Evolutionary conservation across 306 rosid genomes (phyloP), one percentile per base, ranked within the genome.

Genomic region (Abrus precatorius): DNA sequence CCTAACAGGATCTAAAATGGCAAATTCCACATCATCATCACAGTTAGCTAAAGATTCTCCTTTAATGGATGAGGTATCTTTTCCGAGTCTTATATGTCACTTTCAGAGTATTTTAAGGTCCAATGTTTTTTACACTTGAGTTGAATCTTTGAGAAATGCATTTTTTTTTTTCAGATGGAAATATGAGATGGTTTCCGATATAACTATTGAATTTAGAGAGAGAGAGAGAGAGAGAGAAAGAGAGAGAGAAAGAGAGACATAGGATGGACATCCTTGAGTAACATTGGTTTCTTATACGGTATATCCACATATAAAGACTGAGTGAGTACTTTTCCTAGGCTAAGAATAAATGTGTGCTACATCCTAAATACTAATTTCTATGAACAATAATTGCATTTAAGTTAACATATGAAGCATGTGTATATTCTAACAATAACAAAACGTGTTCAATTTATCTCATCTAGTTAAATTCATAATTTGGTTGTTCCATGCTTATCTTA

Each of bases 31-130:
- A 3, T 95, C 97, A n/a, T 90, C 91, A 5, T 83, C 93, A 1
- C 98, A 93, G 84, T 75, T 91, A 85, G 82, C 80, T 38, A 93
- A 92, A 83, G 98, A 93, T 11, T 85, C 90, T 69, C 89, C 93
- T 54, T 54, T 91, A 30, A 62, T 87, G 82, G 98, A 96, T 57
- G 94, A 96, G 99, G 98, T 96, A 93, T 65, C 1, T 72, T 48
- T 55, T 33, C 44, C 5, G n/a, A 73, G 1, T 60, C 81, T 79
- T 57, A 14, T 12, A 14, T 62, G 10, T 49, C 45, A 64, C 54
- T 57, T 64, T 63, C 69, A 44, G 40, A 55, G 27, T 64, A 78
- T 78, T 56, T 75, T 33, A 34, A 61, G 45, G 53, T 57, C 34
- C 20, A 29, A 20, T 67, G 40, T 12, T 43, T 33, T 60, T 28